A percentile compares a stretch with the other conserved stretches of the same genome.
These are phyloP conservation scores for Monascus purpureus DNA, from an alignment of 495 filamentous ascomycete species.

Conservation along the genomic window DNA sequence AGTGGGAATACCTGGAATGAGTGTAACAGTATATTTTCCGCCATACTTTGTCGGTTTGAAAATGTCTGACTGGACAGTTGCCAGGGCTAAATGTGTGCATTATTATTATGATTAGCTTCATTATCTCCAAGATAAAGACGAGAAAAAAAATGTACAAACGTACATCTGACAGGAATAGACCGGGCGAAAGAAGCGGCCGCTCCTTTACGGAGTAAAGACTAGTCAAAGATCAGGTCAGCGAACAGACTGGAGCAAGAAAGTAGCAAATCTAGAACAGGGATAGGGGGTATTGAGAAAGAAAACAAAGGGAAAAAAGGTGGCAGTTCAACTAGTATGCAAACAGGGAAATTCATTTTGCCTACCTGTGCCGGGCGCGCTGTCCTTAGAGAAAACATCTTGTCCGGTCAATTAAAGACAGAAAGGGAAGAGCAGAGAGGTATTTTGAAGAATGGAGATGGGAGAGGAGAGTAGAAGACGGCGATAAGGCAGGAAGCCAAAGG, in stretches of 20 bases:
- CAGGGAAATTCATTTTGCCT: conserved; percentile 6
- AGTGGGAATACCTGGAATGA: conserved; percentile 63
- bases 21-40: conserved; percentile 96
- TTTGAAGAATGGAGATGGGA: neutral
- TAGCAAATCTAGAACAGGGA: conserved; percentile 5
- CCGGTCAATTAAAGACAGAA: conserved; percentile 4
- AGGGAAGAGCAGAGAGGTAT: conserved; percentile 1
- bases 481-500: too few relatives aligned
- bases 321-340: too few relatives aligned
- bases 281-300: conserved; percentile 4
- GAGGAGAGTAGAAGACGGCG: too few relatives aligned
- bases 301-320: neutral
- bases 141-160: conserved; percentile 10
- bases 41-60: conserved; percentile 99
- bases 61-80: conserved; percentile 73
- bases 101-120: too few relatives aligned
- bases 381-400: conserved; percentile 19
- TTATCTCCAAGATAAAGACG: too few relatives aligned
- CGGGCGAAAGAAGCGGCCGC: conserved; percentile 21
- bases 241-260: conserved; percentile 3
- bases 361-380: conserved; percentile 22
- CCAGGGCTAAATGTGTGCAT: conserved; percentile 33
- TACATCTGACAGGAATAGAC: conserved; percentile 30
- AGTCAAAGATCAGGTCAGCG: conserved; percentile 3
- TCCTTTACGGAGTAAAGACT: conserved; percentile 31